These are phyloP conservation scores for Iris pallida DNA, from an alignment of 116 monocot species.

Conservation along the genomic window DNA sequence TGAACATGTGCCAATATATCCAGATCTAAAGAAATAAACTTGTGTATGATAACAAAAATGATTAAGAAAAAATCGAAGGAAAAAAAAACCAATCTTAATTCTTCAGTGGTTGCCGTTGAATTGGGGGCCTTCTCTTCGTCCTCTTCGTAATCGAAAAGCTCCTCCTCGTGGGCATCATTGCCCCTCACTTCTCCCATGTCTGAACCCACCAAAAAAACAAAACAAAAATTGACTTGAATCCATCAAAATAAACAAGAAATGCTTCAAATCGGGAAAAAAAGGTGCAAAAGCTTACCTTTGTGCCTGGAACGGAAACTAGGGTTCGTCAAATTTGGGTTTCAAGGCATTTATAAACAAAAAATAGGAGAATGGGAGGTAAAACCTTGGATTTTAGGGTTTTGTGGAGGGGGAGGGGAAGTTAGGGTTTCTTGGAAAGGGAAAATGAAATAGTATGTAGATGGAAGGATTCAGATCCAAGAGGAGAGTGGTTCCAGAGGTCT, in stretches of 20 bases:
- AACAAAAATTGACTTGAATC: neutral
- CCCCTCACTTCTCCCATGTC: slow-evolving; percentile 83
- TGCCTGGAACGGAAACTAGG: neutral
- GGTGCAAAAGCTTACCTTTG: slow-evolving; percentile 3
- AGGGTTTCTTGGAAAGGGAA: neutral
- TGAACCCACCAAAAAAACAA: slow-evolving; percentile 11
- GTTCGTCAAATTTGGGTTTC: too few species aligned
- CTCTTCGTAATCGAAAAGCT: slow-evolving; percentile 93
- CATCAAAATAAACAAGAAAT: neutral
- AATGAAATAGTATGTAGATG: too few species aligned
- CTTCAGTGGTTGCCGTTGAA: slow-evolving; percentile 58
- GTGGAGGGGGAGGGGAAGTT: neutral
- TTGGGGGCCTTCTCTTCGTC: slow-evolving; percentile 78
- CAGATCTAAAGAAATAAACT: neutral
- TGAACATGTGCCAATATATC: neutral
- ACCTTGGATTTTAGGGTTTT: slow-evolving; percentile 7
- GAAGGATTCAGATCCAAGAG: neutral
- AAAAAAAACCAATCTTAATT: slow-evolving; percentile 44
- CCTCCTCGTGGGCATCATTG: slow-evolving; percentile 89
- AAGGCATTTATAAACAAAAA: too few species aligned
- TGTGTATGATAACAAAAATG: too few species aligned
- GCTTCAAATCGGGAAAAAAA: neutral
- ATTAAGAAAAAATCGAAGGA: neutral
- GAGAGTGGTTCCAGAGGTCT: too few species aligned
- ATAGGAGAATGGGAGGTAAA: neutral